Percentiles rank a stretch among this genome's conserved stretches.
phyloP scores from a whole-genome alignment of 208 protist genomes.

The Phytomonas serpens region DNA sequence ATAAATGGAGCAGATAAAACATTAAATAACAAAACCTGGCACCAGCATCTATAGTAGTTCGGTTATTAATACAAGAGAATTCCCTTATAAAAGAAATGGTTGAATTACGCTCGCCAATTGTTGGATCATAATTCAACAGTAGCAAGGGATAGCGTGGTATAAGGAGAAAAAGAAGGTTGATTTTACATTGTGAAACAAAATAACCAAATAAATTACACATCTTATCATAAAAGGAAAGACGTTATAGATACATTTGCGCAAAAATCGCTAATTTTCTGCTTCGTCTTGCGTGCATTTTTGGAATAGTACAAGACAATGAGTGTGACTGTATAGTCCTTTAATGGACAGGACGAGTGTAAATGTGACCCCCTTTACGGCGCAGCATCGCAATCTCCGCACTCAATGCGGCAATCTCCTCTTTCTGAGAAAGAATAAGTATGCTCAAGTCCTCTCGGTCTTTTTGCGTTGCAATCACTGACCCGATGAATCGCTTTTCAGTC shows the following conservation, averaged over 20 bases:
- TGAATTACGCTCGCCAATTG: not conserved
- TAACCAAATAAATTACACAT: not conserved
- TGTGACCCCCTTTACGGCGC: conserved; percentile 88
- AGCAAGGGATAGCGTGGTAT: not conserved
- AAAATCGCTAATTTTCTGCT: not conserved
- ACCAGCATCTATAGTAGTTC: not conserved
- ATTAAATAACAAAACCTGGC: not conserved
- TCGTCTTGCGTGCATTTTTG: not conserved
- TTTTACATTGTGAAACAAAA: not conserved
- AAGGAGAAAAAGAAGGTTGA: not conserved
- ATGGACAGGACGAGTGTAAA: conserved; percentile 62
- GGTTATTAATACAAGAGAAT: not conserved
- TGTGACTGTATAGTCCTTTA: not conserved
- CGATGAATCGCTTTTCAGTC: conserved; percentile 55
- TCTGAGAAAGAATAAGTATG: conserved; percentile 84
- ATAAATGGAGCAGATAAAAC: not conserved
- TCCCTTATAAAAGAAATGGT: not conserved
- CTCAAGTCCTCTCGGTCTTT: conserved; percentile 71
- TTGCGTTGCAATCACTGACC: conserved; percentile 64
- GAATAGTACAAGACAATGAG: not conserved
- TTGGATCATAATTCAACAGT: not conserved
- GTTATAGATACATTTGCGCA: not conserved
- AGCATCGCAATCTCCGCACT: conserved; percentile 90
- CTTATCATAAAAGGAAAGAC: not conserved
- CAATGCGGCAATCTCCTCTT: conserved; percentile 91